Evolutionary conservation across 176 grass and related monocot genomes (phyloP).

Genomic region (Miscanthus lutarioriparius): DNA sequence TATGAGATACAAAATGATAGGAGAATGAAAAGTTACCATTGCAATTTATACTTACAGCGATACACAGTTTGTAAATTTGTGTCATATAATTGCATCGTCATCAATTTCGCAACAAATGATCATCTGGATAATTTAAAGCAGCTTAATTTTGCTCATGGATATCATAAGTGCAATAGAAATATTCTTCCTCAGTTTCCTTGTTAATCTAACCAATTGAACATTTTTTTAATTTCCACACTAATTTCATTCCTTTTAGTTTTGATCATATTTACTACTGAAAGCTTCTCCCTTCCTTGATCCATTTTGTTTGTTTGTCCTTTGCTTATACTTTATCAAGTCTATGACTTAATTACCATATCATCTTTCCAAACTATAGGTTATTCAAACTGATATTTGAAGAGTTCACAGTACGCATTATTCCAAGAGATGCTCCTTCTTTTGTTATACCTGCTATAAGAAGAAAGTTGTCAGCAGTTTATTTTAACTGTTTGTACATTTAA

Average conservation of each 20-base stretch:
- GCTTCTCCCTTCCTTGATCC: not conserved
- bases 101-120: not conserved
- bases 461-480: not conserved
- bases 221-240: not conserved
- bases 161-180: not conserved
- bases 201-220: not conserved
- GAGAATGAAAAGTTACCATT: not conserved
- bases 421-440: constrained; percentile 56
- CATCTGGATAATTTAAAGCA: constrained; percentile 1
- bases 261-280: constrained; percentile 9
- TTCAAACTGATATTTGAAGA: constrained; percentile 80
- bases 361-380: constrained; percentile 45
- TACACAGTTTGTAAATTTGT: not conserved
- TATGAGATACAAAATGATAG: not conserved
- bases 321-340: not conserved
- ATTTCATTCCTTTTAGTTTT: constrained; percentile 1
- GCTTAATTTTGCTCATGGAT: not conserved
- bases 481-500: not conserved
- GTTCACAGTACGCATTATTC: constrained; percentile 48
- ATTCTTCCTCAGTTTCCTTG: not conserved
- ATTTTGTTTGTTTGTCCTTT: constrained; percentile 5
- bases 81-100: not conserved
- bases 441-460: too few relatives aligned
- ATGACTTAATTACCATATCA: constrained; percentile 8
- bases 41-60: not conserved